Conservation (phyloP, 225 moss, liverwort and hornwort species). For the Straminergon stramineum region DNA sequence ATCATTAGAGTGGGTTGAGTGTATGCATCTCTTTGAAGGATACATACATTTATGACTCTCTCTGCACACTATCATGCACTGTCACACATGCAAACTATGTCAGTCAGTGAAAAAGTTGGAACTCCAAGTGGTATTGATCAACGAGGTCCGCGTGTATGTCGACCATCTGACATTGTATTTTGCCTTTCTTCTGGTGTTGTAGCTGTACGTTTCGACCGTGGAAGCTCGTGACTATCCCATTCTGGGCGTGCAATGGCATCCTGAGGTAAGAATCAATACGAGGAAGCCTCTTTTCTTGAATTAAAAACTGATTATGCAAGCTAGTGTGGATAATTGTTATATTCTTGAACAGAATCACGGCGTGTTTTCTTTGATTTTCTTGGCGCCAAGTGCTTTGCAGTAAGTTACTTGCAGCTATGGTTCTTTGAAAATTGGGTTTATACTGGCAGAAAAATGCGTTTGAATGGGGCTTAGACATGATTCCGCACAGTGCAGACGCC, state of each 20-base stretch:
- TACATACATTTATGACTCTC: neutral
- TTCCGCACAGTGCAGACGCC: constrained; percentile 67
- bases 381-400: neutral
- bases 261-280: constrained; percentile 46
- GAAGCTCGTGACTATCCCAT: constrained; percentile 72
- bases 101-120: neutral
- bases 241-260: constrained; percentile 82
- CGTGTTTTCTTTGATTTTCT: neutral
- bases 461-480: constrained; percentile 72
- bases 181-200: neutral
- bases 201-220: constrained; percentile 78
- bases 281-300: neutral
- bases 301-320: neutral
- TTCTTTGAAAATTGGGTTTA: neutral
- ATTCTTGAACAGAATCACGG: neutral
- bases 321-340: neutral
- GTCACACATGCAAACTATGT: neutral
- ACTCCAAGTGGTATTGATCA: neutral
- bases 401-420: neutral
- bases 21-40: neutral
- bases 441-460: constrained; percentile 68
- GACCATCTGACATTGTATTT: neutral
- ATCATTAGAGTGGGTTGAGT: neutral
- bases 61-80: neutral
- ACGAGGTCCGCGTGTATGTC: neutral